A percentile compares a stretch with the other conserved stretches of the same genome.
Evolutionary conservation across 495 filamentous ascomycete genomes (phyloP).

Genomic region (Cercophora sp.): DNA sequence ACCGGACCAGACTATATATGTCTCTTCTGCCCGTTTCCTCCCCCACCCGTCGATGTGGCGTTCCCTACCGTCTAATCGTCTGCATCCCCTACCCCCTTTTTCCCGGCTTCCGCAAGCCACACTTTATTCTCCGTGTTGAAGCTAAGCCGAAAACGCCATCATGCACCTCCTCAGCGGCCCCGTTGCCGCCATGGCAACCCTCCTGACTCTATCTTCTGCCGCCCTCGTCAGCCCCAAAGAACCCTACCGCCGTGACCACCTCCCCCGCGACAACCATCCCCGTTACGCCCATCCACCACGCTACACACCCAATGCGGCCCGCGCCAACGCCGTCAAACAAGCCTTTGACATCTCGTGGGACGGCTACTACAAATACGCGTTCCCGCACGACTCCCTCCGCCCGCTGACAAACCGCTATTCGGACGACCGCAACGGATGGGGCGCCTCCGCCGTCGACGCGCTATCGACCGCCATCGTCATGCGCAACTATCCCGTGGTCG

Average conservation of each 20-base stretch:
- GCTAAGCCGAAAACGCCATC: no score
- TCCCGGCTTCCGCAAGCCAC: no score
- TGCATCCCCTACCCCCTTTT: no score
- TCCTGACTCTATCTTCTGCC: neutral
- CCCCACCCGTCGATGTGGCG: no score
- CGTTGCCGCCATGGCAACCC: neutral
- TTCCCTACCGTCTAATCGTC: no score
- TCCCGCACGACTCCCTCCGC: slow-evolving; percentile 71
- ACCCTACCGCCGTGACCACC: neutral
- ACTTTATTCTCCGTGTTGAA: no score
- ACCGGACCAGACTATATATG: no score
- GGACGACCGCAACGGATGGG: slow-evolving; percentile 83
- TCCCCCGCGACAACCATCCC: neutral
- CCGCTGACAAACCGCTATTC: slow-evolving; percentile 61
- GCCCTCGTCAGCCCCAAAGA: no score
- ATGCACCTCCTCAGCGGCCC: no score
- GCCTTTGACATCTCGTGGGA: slow-evolving; percentile 76
- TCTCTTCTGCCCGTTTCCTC: no score
- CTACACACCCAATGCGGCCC: slow-evolving; percentile 29
- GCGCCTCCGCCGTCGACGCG: slow-evolving; percentile 78
- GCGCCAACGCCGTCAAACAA: slow-evolving; percentile 65
- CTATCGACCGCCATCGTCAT: slow-evolving; percentile 78
- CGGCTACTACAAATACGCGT: slow-evolving; percentile 76
- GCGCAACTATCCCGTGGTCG: slow-evolving; percentile 61
- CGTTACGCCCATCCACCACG: neutral